These are phyloP conservation scores for Aspergillus sp. DNA, from an alignment of 2,329 filamentous ascomycete species.

Conservation along the genomic window DNA sequence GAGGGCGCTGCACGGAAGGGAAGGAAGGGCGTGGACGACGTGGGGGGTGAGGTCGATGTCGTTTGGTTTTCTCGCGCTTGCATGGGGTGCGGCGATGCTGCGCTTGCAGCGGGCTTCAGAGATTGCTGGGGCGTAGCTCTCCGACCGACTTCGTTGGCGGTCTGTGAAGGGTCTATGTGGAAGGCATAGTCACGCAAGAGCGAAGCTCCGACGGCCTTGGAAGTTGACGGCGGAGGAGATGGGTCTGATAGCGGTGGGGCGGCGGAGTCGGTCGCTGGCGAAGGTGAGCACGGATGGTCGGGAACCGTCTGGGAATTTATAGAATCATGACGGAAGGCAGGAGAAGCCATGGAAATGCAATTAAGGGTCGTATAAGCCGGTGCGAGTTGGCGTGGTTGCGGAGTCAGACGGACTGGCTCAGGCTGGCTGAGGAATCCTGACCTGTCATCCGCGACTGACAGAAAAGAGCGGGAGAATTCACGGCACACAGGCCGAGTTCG, in stretches of 20 bases:
- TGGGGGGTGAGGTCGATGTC: constrained; percentile 23
- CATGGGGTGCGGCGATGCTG: constrained; percentile 20
- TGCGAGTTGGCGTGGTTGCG: not conserved
- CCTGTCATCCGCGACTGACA: not conserved
- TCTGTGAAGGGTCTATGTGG: constrained; percentile 44
- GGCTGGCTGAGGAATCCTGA: not conserved
- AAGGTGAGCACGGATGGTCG: constrained; percentile 9
- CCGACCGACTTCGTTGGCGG: constrained; percentile 33
- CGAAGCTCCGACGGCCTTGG: constrained; percentile 35
- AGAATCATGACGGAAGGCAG: constrained; percentile 15
- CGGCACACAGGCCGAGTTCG: constrained; percentile 19
- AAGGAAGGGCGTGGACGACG: constrained; percentile 28
- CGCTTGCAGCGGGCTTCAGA: constrained; percentile 18
- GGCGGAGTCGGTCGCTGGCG: constrained; percentile 24
- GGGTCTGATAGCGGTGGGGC: constrained; percentile 24
- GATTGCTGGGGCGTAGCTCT: constrained; percentile 20
- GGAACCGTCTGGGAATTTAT: constrained; percentile 17
- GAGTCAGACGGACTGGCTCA: constrained; percentile 1
- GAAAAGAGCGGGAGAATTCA: not conserved
- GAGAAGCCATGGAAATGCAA: constrained; percentile 20
- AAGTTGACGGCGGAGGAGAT: constrained; percentile 24
- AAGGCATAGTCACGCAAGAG: constrained; percentile 45
- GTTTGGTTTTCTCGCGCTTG: constrained; percentile 25
- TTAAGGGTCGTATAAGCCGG: not conserved
- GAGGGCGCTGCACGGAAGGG: constrained; percentile 37